Percentiles rank a stretch among this genome's conserved stretches.
phyloP scores from a whole-genome alignment of 1,139 yeast species.

The Lodderomyces pseudojiufengensis region DNA sequence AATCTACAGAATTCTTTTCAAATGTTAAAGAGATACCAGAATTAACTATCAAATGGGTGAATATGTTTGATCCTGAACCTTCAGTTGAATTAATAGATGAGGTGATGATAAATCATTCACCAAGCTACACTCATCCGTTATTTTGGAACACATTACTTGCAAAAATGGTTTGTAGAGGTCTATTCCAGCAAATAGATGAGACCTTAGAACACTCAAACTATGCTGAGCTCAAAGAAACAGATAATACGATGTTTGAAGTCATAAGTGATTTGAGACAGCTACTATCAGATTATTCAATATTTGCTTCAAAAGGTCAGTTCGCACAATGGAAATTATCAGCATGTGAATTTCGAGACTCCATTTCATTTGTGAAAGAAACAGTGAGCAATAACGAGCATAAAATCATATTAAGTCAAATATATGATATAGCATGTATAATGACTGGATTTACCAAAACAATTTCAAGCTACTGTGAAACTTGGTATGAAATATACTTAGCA shows the following conservation, averaged over 20 bases:
- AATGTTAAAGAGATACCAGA: conserved; percentile 43
- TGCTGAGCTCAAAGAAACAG: conserved; percentile 29
- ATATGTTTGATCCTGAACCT: conserved; percentile 62
- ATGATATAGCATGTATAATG: conserved; percentile 41
- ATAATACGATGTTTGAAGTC: conserved; percentile 32
- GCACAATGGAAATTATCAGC: conserved; percentile 49
- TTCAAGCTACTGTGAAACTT: conserved; percentile 44
- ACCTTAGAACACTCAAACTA: conserved; percentile 42
- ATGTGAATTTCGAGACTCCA: conserved; percentile 48
- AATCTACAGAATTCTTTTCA: conserved; percentile 48
- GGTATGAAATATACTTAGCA: conserved; percentile 73
- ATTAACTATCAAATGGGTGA: conserved; percentile 56
- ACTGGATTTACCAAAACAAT: conserved; percentile 57
- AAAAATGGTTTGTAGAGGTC: conserved; percentile 60
- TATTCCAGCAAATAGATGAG: conserved; percentile 51
- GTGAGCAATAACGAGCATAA: conserved; percentile 18
- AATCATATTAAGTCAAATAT: conserved; percentile 37
- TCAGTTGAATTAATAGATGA: conserved; percentile 44
- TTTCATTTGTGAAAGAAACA: conserved; percentile 21
- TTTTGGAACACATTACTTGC: conserved; percentile 64
- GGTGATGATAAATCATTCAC: conserved; percentile 39
- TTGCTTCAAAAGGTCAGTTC: conserved; percentile 42
- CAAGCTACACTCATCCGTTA: conserved; percentile 50
- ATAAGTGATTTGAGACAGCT: conserved; percentile 47
- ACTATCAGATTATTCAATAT: conserved; percentile 37